Base-by-base conservation (phyloP, 176 grass and related monocot species). In the Saccharum officinarum region DNA sequence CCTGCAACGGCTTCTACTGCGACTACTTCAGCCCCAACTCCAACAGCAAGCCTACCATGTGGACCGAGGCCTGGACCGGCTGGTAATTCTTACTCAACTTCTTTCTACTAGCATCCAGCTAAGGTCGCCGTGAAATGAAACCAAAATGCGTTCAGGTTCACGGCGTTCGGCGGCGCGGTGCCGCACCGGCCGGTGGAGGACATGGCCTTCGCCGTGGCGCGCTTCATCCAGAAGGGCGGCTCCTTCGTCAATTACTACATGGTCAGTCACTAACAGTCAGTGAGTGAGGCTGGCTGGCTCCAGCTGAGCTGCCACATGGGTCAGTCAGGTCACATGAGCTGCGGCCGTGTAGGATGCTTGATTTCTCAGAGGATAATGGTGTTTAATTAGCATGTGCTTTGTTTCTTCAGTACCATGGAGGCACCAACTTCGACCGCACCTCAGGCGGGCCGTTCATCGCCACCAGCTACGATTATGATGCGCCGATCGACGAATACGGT, bases 191-290 rank as follows among this genome's bases (percentile, higher is more conserved):
- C 97, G 64, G 97, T 84, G 73, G 93, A 99, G 86, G 97, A 99
- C 64, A 59, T 99, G 80, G 97, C 97, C n/a, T 99, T 95, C 89
- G 91, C 89, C 52, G 90, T 99, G 33, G 90, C 97, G 71, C 89
- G 91, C 77, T 99, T 94, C 85, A 68, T 99, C 41, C 92, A 94
- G 85, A 99, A 95, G 83, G 97, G 97, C 17, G 97, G 97, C 60
- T 99, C 97, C 25, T 99, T 92, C 76, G 86, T 99, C 23, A 99
- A 99, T 79, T 99, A 99, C 86, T 99, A 99, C 86, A 99, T 99
- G 97, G 97, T 99, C 81, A 90, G 84, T 80, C 79, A 39, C 18
- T 20, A 40, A 10, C 57, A 44, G 40, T 8, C 13, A 49, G 64
- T 54, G 63, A 23, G 64, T 15, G 8, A 20, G 71, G 42, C 44